Evolutionary conservation across 495 filamentous ascomycete genomes (phyloP), one percentile per base, ranked within the genome.

Genomic region (Talaromyces thailandensis): DNA sequence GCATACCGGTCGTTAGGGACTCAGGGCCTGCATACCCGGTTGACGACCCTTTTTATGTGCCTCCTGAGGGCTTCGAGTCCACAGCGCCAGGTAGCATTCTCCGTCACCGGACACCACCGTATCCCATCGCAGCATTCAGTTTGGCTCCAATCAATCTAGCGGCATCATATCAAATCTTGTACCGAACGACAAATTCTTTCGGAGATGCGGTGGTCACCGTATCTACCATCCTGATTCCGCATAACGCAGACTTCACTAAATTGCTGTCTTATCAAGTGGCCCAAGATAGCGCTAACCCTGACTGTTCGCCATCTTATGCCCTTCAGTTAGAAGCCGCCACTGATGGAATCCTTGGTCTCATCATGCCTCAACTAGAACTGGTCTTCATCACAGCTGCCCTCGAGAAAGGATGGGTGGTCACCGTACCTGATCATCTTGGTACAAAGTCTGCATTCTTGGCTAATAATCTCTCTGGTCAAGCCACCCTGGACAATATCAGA

Each of bases 111-210:
- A 59, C 45, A 11, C 63, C 68, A 21, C 68, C 68, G 8, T 62
- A 60, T 21, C 64, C 65, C 6, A 65, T 70, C 28, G 56, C 64
- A 0, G 72, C 76, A 12, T 75, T 79, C 25, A 71, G 75, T 12
- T 4, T 61, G 9, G 60, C 48, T 31, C 50, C 64, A 26, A 57
- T 64, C 24, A 81, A 82, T 62, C 53, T 78, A 16, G 69, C 70
- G 12, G 53, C 66, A 7, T 71, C 75, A 0, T 79, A 78, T 62
- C 77, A 83, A 56, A 72, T 83, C 56, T 78, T 85, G 9, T 85
- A 76, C 67, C 77, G 80, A 0, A 79, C 79, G 1, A 82, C 79
- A 0, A 70, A 83, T 64, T 65, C 69, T 12, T 70, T 65, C 24
- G 71, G 76, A 43, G 64, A 78, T 6, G 72, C 81, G 2, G 68